A percentile compares a stretch with the other conserved stretches of the same genome.
Conservation (phyloP, 2,329 filamentous ascomycete genomes). For the Colletotrichum lini region DNA sequence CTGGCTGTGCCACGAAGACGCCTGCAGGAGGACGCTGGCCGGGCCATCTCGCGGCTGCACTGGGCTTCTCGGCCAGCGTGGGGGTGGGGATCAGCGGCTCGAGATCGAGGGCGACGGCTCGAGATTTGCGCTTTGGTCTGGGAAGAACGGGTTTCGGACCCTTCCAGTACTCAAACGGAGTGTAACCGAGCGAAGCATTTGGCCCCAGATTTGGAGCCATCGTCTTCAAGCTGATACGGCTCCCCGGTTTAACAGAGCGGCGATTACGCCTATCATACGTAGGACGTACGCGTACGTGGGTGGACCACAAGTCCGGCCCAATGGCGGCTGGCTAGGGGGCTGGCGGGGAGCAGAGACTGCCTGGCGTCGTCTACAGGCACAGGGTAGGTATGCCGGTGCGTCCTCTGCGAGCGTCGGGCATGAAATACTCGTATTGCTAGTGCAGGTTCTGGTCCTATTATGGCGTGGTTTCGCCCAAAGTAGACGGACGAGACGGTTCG, state of each 20-base stretch:
- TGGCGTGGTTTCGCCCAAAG: constrained; percentile 20
- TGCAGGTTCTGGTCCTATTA: constrained; percentile 12
- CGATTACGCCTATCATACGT: constrained; percentile 39
- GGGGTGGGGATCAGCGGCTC: constrained; percentile 36
- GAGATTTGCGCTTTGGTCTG: constrained; percentile 31
- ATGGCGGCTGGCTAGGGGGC: constrained; percentile 20
- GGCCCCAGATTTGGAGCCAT: constrained; percentile 40
- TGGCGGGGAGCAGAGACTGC: constrained; percentile 5
- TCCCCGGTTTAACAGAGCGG: constrained; percentile 32
- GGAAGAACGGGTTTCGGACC: constrained; percentile 44
- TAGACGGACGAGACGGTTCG: constrained; percentile 10
- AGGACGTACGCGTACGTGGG: constrained; percentile 35
- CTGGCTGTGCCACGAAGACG: constrained; percentile 38
- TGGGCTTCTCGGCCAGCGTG: constrained; percentile 23
- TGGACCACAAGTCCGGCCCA: constrained; percentile 29
- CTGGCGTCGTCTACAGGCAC: constrained; percentile 11
- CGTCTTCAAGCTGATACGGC: constrained; percentile 35
- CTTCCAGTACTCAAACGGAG: constrained; percentile 48
- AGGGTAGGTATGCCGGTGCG: constrained; percentile 11
- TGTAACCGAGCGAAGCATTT: constrained; percentile 44
- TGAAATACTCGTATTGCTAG: constrained; percentile 24
- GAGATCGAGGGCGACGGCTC: constrained; percentile 27
- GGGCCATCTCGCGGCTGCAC: constrained; percentile 38
- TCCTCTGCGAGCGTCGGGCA: constrained; percentile 2
- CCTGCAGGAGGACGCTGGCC: constrained; percentile 11